Percentiles rank a stretch among this genome's conserved stretches.
Evolutionary conservation across 2,329 filamentous ascomycete genomes (phyloP).

Genomic region (Penicillium psychrosexuale): DNA sequence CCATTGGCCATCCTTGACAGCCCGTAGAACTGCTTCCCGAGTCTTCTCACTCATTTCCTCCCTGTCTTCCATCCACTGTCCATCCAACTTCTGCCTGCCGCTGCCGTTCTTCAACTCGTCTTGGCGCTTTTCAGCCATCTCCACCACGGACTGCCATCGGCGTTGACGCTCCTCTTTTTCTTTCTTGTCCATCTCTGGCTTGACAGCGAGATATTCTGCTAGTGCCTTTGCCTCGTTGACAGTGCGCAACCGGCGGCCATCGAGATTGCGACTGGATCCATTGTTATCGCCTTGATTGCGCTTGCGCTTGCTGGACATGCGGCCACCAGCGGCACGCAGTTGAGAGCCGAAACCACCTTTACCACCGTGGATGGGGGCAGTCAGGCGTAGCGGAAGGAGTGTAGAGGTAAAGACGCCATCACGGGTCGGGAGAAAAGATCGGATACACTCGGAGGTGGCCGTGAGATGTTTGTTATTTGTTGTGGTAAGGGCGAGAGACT

Average conservation of each 20-base stretch:
- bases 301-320: conserved; percentile 96
- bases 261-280: conserved; percentile 87
- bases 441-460: conserved; percentile 52
- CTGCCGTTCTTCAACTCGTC: conserved; percentile 76
- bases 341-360: conserved; percentile 98
- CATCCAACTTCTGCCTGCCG: conserved; percentile 67
- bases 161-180: conserved; percentile 80
- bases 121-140: conserved; percentile 75
- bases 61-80: conserved; percentile 92
- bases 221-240: conserved; percentile 93
- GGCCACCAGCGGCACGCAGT: conserved; percentile 89
- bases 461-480: conserved; percentile 70
- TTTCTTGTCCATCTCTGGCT: conserved; percentile 94
- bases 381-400: conserved; percentile 79
- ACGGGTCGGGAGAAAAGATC: conserved; percentile 56
- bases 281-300: conserved; percentile 78
- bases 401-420: conserved; percentile 52
- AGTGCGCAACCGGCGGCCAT: conserved; percentile 83
- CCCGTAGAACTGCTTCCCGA: conserved; percentile 69
- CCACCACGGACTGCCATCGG: conserved; percentile 85
- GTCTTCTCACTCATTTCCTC: conserved; percentile 85
- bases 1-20: conserved; percentile 61
- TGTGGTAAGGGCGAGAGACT: conserved; percentile 73
- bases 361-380: conserved; percentile 77
- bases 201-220: conserved; percentile 90